Base-by-base conservation (phyloP, 148 eudicot genomes). In the Rhododendron williamsianum region DNA sequence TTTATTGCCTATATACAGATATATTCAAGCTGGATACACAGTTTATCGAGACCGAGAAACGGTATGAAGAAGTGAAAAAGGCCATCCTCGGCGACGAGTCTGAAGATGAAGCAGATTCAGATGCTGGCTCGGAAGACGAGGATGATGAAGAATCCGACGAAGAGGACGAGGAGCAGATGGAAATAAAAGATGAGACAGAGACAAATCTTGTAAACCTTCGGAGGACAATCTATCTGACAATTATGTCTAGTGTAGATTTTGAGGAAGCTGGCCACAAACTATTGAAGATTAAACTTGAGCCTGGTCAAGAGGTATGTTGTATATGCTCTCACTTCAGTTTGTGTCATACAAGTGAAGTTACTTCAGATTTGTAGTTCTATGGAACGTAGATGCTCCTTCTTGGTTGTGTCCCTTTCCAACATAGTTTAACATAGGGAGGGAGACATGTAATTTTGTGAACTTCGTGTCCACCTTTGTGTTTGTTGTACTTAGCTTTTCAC, bases 251-350 rank as follows among this genome's bases (percentile, higher is more conserved):
- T 89, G 99, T 97, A 84, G 98, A 95, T 87, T 97, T 97, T 87
- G 99, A 97, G 82, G 99, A 97, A 91, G 99, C 99, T 84, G 99
- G 99, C 12, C 99, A 95, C 88, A 97, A 97, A 88, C 87, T 97
- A 60, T 85, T 97, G 78, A 97, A 97, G 86, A 97, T 97, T 82
- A 97, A 95, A 87, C 92, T 97, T 63, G 99, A 97, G 91, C 96
- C 99, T 85, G 99, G 99, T 30, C 99, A 97, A 84, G 99, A 97
- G 98, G 99, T 96, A 87, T 30, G 85, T 82, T 36, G 35, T 78
- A 5, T 46, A 45, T 46, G 56, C 63, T 78, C 60, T 11, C 0
- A 3, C 2, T 71, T 30, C 18, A 27, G 74, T 69, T 69, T 69
- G 35, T 69, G 74, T 69, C 18, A 9, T 69, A 27, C 12, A 27